Evolutionary conservation across 768 basidiomycete species (phyloP).

Genomic region (Leccinum subgranulosum): DNA sequence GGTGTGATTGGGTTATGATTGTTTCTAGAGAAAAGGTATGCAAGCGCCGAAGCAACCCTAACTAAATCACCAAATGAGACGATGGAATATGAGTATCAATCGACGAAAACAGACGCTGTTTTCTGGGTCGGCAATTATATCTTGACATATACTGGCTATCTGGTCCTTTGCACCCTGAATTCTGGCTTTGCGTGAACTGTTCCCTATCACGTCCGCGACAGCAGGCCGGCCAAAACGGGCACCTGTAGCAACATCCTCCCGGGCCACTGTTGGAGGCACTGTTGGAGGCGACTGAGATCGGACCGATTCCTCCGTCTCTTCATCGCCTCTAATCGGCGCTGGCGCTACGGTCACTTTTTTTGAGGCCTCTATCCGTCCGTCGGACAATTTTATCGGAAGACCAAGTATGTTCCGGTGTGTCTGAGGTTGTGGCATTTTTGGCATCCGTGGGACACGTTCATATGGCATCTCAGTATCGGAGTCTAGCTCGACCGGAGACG

Average conservation of each 20-base stretch:
- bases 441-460: slow-evolving; percentile 59
- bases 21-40: slow-evolving; percentile 83
- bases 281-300: slow-evolving; percentile 28
- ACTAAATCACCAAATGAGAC: slow-evolving; percentile 42
- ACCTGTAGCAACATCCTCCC: slow-evolving; percentile 76
- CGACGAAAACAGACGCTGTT: slow-evolving; percentile 64
- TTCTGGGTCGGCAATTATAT: slow-evolving; percentile 92
- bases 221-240: slow-evolving; percentile 86
- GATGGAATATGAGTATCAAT: slow-evolving; percentile 2
- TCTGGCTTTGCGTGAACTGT: slow-evolving; percentile 59
- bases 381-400: slow-evolving; percentile 83
- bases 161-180: slow-evolving; percentile 88
- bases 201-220: slow-evolving; percentile 66
- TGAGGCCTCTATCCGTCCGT: slow-evolving; percentile 71
- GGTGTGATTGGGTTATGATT: slow-evolving; percentile 65
- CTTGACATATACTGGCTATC: slow-evolving; percentile 90
- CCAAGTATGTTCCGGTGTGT: slow-evolving; percentile 53
- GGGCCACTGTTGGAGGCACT: slow-evolving; percentile 28
- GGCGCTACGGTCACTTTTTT: slow-evolving; percentile 31
- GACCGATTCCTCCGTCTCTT: slow-evolving; percentile 36
- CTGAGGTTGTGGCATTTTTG: slow-evolving; percentile 42
- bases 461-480: slow-evolving; percentile 76
- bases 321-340: slow-evolving; percentile 22
- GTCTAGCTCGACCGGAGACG: slow-evolving; percentile 14
- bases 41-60: slow-evolving; percentile 84